These are phyloP conservation scores for Thuja plicata DNA, from an alignment of 83 land plant species.

Conservation along the genomic window DNA sequence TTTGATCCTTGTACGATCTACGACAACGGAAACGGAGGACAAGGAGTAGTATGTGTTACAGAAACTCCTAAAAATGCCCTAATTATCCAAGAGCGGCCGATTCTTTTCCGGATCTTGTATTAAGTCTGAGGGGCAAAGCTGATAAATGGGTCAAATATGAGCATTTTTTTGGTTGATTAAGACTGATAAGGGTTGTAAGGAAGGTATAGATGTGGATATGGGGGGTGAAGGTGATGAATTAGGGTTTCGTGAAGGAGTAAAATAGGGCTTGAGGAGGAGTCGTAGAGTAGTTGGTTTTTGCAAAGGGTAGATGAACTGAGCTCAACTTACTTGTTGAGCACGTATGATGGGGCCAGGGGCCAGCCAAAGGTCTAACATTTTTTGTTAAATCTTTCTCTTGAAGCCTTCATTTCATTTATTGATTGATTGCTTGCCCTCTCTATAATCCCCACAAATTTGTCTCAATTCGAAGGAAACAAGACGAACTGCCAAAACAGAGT, in stretches of 20 bases:
- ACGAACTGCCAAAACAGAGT: background rate
- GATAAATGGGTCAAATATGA: background rate
- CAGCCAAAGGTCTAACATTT: background rate
- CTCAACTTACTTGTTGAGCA: background rate
- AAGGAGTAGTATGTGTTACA: background rate
- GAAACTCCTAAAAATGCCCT: background rate
- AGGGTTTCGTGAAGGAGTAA: conserved; percentile 8
- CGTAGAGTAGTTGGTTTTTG: conserved; percentile 8
- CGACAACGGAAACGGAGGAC: background rate
- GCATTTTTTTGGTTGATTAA: background rate
- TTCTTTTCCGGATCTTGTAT: background rate
- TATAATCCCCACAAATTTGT: background rate
- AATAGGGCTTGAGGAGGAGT: background rate
- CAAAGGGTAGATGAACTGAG: conserved; percentile 8
- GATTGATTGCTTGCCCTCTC: background rate
- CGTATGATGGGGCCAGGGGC: background rate
- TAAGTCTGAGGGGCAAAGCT: background rate
- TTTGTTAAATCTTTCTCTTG: background rate
- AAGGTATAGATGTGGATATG: background rate
- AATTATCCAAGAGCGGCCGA: background rate
- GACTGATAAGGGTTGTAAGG: background rate
- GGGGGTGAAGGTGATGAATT: background rate
- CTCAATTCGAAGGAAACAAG: background rate
- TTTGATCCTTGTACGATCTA: background rate
- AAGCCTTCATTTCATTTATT: background rate